phyloP scores from a whole-genome alignment of 345 rosid species.

The Moringa oleifera region DNA sequence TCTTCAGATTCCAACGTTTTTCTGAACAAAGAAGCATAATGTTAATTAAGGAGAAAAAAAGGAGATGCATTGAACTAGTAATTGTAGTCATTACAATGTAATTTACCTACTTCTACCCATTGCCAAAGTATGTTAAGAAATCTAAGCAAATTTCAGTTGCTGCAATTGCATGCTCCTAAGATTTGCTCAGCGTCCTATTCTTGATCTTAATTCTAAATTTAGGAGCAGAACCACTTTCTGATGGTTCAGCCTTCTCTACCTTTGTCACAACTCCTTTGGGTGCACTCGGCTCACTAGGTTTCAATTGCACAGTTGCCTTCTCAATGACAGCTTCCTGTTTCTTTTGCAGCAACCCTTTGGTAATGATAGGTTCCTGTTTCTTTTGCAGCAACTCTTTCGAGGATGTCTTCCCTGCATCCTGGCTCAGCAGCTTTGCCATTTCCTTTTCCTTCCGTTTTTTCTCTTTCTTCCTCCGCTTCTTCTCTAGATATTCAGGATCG shows the following conservation, averaged over 20 bases:
- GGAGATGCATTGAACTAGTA: too few species aligned
- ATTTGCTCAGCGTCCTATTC: slow-evolving; percentile 45
- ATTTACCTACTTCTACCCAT: too few species aligned
- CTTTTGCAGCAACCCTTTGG: slow-evolving; percentile 19
- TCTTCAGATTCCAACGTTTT: too few species aligned
- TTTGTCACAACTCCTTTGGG: slow-evolving; percentile 20
- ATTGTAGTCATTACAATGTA: too few species aligned
- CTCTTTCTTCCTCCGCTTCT: slow-evolving; percentile 82
- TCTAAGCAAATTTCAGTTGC: too few species aligned
- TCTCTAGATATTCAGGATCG: slow-evolving; percentile 64
- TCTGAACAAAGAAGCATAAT: too few species aligned
- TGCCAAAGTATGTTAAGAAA: too few species aligned
- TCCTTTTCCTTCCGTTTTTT: slow-evolving; percentile 78
- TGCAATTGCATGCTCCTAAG: too few species aligned
- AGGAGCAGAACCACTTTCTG: slow-evolving; percentile 41
- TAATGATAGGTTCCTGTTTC: slow-evolving; percentile 23
- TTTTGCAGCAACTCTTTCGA: slow-evolving; percentile 19
- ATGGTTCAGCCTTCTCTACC: slow-evolving; percentile 47
- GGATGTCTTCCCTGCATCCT: slow-evolving; percentile 29
- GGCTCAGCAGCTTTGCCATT: slow-evolving; percentile 48
- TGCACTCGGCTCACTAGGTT: slow-evolving; percentile 42
- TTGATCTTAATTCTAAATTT: slow-evolving; percentile 70
- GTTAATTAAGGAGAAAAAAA: too few species aligned
- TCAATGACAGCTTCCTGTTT: slow-evolving; percentile 20
- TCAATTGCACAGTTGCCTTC: slow-evolving; percentile 21